phyloP scores from a whole-genome alignment of 2,329 filamentous ascomycete genomes.

The Sclerotinia sclerotiorum region DNA sequence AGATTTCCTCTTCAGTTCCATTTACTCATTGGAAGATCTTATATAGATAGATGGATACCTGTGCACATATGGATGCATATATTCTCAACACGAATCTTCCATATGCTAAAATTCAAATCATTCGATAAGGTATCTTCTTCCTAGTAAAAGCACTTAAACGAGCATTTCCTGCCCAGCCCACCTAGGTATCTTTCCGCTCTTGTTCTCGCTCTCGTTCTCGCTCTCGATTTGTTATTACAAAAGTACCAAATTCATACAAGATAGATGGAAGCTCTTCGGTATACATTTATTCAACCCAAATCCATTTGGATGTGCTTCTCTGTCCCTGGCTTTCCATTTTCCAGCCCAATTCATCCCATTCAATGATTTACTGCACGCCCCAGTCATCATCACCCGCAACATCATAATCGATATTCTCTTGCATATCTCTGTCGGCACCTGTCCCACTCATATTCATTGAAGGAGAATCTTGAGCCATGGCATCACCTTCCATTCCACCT shows the following conservation, averaged over 20 bases:
- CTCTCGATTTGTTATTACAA: slow-evolving; percentile 14
- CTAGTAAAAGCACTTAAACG: background rate
- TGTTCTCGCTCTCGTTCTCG: background rate
- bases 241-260: slow-evolving; percentile 9
- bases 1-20: background rate
- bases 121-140: background rate
- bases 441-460: slow-evolving; percentile 23
- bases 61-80: background rate
- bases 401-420: slow-evolving; percentile 44
- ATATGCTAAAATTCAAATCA: background rate
- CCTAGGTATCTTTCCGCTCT: slow-evolving; percentile 4
- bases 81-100: background rate
- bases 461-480: slow-evolving; percentile 33
- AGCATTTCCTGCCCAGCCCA: background rate
- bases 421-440: slow-evolving; percentile 25
- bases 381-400: slow-evolving; percentile 46
- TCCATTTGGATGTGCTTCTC: background rate
- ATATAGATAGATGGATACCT: background rate
- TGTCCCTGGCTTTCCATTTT: background rate
- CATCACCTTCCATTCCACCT: slow-evolving; percentile 39
- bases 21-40: background rate
- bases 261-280: background rate
- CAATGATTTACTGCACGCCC: slow-evolving; percentile 19
- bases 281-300: background rate
- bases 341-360: background rate